Evolutionary conservation across 2,329 filamentous ascomycete species (phyloP).

Genomic region (Colletotrichum sp.): DNA sequence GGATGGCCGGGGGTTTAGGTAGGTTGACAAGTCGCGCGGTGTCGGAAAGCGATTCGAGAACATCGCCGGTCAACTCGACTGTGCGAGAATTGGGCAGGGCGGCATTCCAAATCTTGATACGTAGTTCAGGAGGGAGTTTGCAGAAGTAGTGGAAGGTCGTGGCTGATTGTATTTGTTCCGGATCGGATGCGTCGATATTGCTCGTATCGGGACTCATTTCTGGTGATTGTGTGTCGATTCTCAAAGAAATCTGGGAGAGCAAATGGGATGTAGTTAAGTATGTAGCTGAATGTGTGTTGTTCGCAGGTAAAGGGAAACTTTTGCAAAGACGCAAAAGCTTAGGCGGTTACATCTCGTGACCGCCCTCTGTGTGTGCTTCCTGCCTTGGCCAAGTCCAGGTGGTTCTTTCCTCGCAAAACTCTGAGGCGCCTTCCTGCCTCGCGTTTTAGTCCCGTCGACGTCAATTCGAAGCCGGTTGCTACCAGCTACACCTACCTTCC

Average conservation of each 20-base stretch:
- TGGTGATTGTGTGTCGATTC: not conserved
- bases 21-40: not conserved
- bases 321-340: not conserved
- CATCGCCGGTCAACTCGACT: not conserved
- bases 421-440: not conserved
- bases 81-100: slow-evolving; percentile 8
- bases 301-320: not conserved
- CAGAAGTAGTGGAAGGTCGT: slow-evolving; percentile 4
- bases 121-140: slow-evolving; percentile 15
- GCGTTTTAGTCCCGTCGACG: not conserved
- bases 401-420: not conserved
- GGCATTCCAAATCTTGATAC: slow-evolving; percentile 20
- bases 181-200: not conserved
- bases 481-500: not conserved
- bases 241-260: not conserved
- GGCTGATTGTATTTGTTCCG: not conserved
- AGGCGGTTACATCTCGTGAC: not conserved
- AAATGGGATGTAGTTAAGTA: not conserved
- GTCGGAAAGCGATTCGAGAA: not conserved
- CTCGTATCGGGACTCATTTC: not conserved
- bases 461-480: not conserved
- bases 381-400: not conserved
- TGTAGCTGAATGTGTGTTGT: not conserved
- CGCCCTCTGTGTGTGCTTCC: not conserved
- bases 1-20: not conserved